Conservation (phyloP, 805 yeast species). For the Metschnikowia peoriensis region DNA sequence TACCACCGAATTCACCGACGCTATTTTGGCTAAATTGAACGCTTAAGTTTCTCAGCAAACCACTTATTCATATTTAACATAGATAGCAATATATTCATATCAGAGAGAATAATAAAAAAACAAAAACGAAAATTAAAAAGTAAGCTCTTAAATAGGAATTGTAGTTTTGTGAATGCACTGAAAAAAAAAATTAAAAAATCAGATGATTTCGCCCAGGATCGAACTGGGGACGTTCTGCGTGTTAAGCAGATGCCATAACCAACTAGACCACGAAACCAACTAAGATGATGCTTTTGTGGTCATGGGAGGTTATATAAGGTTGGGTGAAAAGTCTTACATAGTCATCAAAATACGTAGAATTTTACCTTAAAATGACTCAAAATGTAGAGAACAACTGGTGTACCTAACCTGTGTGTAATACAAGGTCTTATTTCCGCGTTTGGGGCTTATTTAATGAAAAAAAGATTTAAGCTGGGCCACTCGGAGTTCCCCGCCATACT, state of each 20-base stretch:
- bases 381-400: too few relatives aligned
- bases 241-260: constrained; percentile 66
- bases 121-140: background rate
- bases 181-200: constrained; percentile 57
- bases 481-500: background rate
- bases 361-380: too few relatives aligned
- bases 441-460: background rate
- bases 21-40: constrained; percentile 71
- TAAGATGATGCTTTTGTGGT: background rate
- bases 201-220: constrained; percentile 44
- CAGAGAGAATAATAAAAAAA: background rate
- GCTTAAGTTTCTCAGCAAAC: constrained; percentile 12
- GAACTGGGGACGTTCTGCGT: constrained; percentile 28
- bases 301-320: background rate
- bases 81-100: constrained; percentile 12
- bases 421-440: too few relatives aligned
- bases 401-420: too few relatives aligned
- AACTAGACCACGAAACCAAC: constrained; percentile 81
- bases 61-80: constrained; percentile 3
- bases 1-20: constrained; percentile 93
- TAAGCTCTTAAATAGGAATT: background rate
- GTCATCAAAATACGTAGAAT: too few relatives aligned
- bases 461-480: background rate
- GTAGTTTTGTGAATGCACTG: background rate
- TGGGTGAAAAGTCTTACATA: too few relatives aligned